Conservation (phyloP, 208 protist species). For the Lotmaria passim region DNA sequence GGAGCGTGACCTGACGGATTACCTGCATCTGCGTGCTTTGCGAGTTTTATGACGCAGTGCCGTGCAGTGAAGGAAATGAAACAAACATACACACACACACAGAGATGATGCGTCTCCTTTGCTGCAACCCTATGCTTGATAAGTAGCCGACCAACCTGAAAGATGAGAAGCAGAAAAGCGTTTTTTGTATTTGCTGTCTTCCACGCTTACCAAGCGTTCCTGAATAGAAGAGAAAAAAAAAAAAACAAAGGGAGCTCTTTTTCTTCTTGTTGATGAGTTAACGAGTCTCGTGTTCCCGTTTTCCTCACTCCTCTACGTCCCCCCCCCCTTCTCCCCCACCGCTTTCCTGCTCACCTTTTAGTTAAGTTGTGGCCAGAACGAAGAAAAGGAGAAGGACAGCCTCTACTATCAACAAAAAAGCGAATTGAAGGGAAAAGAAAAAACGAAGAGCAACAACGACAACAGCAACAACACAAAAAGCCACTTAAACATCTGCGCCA, state of each 20-base stretch:
- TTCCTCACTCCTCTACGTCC: background rate
- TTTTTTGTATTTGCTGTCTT: too few relatives aligned
- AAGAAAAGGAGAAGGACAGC: background rate
- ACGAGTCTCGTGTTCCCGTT: background rate
- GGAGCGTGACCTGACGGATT: constrained; percentile 67
- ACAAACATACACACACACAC: background rate
- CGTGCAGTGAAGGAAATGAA: background rate
- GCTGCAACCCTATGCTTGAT: too few relatives aligned
- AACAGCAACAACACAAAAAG: background rate
- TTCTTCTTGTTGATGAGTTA: too few relatives aligned
- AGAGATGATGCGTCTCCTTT: too few relatives aligned
- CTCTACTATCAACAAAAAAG: too few relatives aligned
- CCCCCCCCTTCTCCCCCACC: too few relatives aligned
- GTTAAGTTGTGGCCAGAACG: too few relatives aligned
- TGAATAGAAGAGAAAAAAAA: background rate
- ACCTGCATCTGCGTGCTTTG: constrained; percentile 54
- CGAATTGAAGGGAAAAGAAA: background rate
- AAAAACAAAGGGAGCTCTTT: too few relatives aligned
- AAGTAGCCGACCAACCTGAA: too few relatives aligned
- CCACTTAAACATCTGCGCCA: background rate
- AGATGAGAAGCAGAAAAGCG: too few relatives aligned
- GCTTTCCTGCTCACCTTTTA: too few relatives aligned
- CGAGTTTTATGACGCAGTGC: constrained; percentile 42
- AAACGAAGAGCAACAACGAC: background rate
- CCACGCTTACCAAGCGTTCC: too few relatives aligned